Evolutionary conservation across 2,329 filamentous ascomycete species (phyloP).

Genomic region (Fusarium duplospermum): DNA sequence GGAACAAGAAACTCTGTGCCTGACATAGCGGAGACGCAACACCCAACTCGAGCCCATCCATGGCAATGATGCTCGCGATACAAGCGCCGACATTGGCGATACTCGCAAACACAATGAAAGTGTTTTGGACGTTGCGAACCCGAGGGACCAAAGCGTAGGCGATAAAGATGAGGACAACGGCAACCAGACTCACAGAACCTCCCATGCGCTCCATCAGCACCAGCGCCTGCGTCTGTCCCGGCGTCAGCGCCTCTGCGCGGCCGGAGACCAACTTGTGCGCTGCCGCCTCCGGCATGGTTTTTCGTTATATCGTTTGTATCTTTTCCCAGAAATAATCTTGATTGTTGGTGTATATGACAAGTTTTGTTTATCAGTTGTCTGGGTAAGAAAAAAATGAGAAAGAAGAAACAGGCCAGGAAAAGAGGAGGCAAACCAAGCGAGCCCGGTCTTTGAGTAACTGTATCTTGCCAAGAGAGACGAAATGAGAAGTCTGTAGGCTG

Average conservation of each 20-base stretch:
- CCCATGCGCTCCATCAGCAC: slow-evolving; percentile 64
- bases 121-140: slow-evolving; percentile 69
- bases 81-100: slow-evolving; percentile 70
- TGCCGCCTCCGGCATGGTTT: slow-evolving; percentile 9
- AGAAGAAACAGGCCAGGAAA: not conserved
- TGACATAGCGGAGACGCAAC: slow-evolving; percentile 69
- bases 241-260: slow-evolving; percentile 47
- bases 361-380: not conserved
- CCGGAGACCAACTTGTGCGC: slow-evolving; percentile 27
- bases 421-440: not conserved
- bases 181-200: slow-evolving; percentile 63
- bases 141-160: slow-evolving; percentile 63
- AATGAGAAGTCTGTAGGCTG: slow-evolving; percentile 4
- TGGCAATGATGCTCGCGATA: slow-evolving; percentile 77
- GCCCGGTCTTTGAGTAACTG: not conserved
- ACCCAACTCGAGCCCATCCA: slow-evolving; percentile 69
- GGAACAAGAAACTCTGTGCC: slow-evolving; percentile 70
- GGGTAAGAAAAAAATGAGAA: not conserved
- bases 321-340: not conserved
- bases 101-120: slow-evolving; percentile 71
- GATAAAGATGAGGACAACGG: slow-evolving; percentile 63
- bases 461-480: not conserved
- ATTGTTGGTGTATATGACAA: not conserved
- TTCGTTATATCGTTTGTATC: not conserved
- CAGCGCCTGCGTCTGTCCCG: slow-evolving; percentile 54